Evolutionary conservation across 768 basidiomycete species (phyloP).

Genomic region (Tylopilus vinaceipallidus): DNA sequence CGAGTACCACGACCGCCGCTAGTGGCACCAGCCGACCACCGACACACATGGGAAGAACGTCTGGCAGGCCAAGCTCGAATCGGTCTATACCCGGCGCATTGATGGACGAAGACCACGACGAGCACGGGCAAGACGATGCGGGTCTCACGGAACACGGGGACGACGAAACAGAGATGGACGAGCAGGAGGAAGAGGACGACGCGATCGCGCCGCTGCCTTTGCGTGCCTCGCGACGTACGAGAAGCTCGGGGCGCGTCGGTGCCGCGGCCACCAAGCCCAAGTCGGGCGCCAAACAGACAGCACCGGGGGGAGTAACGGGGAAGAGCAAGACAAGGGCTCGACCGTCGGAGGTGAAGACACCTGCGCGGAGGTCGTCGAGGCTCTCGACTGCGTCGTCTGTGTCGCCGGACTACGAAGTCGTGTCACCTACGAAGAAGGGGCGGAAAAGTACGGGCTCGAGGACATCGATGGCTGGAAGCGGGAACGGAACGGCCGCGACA

Average conservation of each 20-base stretch:
- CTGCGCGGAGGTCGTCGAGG: slow-evolving; percentile 38
- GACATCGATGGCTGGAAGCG: slow-evolving; percentile 5
- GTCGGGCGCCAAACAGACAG: slow-evolving; percentile 2
- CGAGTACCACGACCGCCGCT: background rate
- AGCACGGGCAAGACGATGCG: slow-evolving; percentile 17
- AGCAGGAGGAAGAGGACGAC: slow-evolving; percentile 36
- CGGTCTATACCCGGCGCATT: slow-evolving; percentile 45
- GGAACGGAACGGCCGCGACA: slow-evolving; percentile 17
- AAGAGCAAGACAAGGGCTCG: slow-evolving; percentile 21
- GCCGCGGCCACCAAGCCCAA: slow-evolving; percentile 10
- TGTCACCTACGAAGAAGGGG: slow-evolving; percentile 23
- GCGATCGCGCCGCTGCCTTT: slow-evolving; percentile 34
- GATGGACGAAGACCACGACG: slow-evolving; percentile 38
- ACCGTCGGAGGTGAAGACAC: slow-evolving; percentile 22
- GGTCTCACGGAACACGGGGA: slow-evolving; percentile 27
- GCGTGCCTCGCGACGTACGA: slow-evolving; percentile 21
- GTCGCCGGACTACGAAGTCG: slow-evolving; percentile 32
- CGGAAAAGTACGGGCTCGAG: slow-evolving; percentile 23
- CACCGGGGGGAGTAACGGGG: background rate
- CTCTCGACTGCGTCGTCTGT: slow-evolving; percentile 35
- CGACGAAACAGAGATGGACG: slow-evolving; percentile 20
- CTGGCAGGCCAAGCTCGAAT: slow-evolving; percentile 8
- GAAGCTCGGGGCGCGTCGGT: slow-evolving; percentile 12
- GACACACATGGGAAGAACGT: slow-evolving; percentile 2
- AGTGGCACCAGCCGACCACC: background rate